A percentile compares a stretch with the other conserved stretches of the same genome.
phyloP scores from a whole-genome alignment of 2,329 filamentous ascomycete species.

The Monosporascus cannonballus region DNA sequence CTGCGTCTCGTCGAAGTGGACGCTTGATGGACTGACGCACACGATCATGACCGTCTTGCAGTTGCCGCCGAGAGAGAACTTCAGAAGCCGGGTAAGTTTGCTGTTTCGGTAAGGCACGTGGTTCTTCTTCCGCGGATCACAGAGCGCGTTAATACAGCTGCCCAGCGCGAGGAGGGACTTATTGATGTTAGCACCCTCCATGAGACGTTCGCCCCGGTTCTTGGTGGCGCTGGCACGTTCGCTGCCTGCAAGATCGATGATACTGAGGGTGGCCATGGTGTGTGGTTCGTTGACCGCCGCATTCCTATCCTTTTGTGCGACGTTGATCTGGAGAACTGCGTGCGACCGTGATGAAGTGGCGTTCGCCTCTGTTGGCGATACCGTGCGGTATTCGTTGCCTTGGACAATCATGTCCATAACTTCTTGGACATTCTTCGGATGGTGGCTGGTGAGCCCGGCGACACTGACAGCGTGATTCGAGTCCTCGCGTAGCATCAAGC shows the following conservation, averaged over 20 bases:
- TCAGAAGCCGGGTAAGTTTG: constrained; percentile 89
- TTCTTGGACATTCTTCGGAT: constrained; percentile 84
- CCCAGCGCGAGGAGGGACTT: constrained; percentile 92
- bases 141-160: constrained; percentile 97
- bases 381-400: constrained; percentile 90
- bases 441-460: constrained; percentile 82
- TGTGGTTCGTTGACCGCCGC: constrained; percentile 89
- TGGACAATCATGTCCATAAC: constrained; percentile 99
- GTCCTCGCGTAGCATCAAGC: constrained; percentile 90
- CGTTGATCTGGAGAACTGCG: constrained; percentile 93
- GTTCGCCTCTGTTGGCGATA: constrained; percentile 95
- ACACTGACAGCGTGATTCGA: constrained; percentile 90
- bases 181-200: constrained; percentile 98
- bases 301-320: constrained; percentile 90
- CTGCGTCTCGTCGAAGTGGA: constrained; percentile 96
- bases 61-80: constrained; percentile 95
- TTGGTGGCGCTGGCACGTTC: constrained; percentile 95
- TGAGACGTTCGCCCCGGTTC: constrained; percentile 83
- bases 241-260: constrained; percentile 94
- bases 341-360: constrained; percentile 96
- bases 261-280: constrained; percentile 96
- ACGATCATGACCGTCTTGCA: constrained; percentile 99
- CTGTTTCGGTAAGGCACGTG: constrained; percentile 98
- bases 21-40: constrained; percentile 92
- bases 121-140: constrained; percentile 83